A percentile compares a stretch with the other conserved stretches of the same genome.
These are phyloP conservation scores for Hypoxylon sp. DNA, from an alignment of 2,329 filamentous ascomycete genomes.

Conservation along the genomic window DNA sequence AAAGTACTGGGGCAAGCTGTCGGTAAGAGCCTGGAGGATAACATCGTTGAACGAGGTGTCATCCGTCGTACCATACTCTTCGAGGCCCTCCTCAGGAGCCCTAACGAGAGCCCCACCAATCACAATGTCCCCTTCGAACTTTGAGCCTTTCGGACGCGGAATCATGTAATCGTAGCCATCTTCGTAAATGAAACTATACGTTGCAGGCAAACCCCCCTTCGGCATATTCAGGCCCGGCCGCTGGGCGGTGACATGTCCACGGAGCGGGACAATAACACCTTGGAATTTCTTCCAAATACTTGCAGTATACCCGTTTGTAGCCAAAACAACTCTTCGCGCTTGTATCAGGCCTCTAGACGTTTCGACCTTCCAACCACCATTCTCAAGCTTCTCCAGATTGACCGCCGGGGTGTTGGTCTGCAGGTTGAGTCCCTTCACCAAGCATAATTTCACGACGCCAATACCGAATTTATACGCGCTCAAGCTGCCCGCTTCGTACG, in stretches of 20 bases:
- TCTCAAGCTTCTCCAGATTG: conserved; percentile 36
- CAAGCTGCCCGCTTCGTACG: conserved; percentile 62
- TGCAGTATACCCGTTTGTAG: conserved; percentile 69
- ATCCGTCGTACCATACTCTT: conserved; percentile 69
- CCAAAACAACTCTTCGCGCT: conserved; percentile 63
- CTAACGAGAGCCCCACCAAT: conserved; percentile 72
- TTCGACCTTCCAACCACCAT: conserved; percentile 57
- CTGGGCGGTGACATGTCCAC: conserved; percentile 66
- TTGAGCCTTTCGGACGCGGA: conserved; percentile 64
- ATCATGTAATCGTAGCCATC: conserved; percentile 79
- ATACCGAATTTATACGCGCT: conserved; percentile 59
- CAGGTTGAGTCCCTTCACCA: conserved; percentile 63
- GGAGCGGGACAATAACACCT: conserved; percentile 64
- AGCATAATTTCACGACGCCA: conserved; percentile 62
- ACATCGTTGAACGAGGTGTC: conserved; percentile 67
- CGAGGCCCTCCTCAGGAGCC: conserved; percentile 59
- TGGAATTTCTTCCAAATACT: conserved; percentile 61
- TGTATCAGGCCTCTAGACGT: conserved; percentile 61
- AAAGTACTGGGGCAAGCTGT: conserved; percentile 65
- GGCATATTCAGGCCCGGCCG: conserved; percentile 57
- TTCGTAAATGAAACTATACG: conserved; percentile 74
- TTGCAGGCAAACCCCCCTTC: conserved; percentile 60
- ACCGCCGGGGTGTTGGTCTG: conserved; percentile 67
- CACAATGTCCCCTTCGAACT: conserved; percentile 66
- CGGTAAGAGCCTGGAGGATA: conserved; percentile 64